Conservation (phyloP, 2,329 filamentous ascomycete species). For the Neonectria neomacrospora region DNA sequence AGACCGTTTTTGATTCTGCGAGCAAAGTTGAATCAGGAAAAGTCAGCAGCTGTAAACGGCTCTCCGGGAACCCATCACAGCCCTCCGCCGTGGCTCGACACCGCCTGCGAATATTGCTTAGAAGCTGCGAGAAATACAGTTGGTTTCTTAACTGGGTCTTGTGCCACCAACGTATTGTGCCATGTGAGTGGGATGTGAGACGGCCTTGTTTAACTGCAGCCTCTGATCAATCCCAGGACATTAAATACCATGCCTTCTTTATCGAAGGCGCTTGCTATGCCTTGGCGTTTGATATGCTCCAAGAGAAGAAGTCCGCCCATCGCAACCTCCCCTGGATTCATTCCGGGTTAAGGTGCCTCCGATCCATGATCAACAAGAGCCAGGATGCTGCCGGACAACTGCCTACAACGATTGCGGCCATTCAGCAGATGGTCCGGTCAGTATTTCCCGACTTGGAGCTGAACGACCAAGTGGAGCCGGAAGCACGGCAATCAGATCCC, state of each 20-base stretch:
- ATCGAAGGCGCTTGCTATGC: slow-evolving; percentile 55
- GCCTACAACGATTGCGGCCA: slow-evolving; percentile 40
- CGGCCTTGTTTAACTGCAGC: too few species aligned
- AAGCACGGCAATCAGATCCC: slow-evolving; percentile 29
- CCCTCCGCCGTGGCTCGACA: slow-evolving; percentile 53
- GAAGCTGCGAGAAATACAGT: slow-evolving; percentile 55
- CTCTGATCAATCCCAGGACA: slow-evolving; percentile 47
- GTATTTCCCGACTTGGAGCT: slow-evolving; percentile 43
- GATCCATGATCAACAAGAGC: slow-evolving; percentile 47
- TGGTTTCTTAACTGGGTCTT: slow-evolving; percentile 53
- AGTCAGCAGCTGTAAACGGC: slow-evolving; percentile 15
- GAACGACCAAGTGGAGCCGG: slow-evolving; percentile 33
- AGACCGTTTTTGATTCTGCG: slow-evolving; percentile 57
- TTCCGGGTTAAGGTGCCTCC: slow-evolving; percentile 50
- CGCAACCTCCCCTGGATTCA: slow-evolving; percentile 56
- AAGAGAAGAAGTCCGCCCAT: slow-evolving; percentile 50
- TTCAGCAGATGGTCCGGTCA: slow-evolving; percentile 47
- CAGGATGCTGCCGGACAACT: slow-evolving; percentile 35
- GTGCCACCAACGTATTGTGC: slow-evolving; percentile 52
- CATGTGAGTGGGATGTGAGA: slow-evolving; percentile 44
- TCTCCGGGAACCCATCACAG: slow-evolving; percentile 29
- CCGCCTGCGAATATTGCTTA: slow-evolving; percentile 55
- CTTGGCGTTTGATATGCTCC: slow-evolving; percentile 56
- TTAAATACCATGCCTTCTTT: slow-evolving; percentile 58
- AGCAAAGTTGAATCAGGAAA: slow-evolving; percentile 53